These are phyloP conservation scores for Croton laevigatus DNA, from an alignment of 441 rosid genomes.

Conservation along the genomic window DNA sequence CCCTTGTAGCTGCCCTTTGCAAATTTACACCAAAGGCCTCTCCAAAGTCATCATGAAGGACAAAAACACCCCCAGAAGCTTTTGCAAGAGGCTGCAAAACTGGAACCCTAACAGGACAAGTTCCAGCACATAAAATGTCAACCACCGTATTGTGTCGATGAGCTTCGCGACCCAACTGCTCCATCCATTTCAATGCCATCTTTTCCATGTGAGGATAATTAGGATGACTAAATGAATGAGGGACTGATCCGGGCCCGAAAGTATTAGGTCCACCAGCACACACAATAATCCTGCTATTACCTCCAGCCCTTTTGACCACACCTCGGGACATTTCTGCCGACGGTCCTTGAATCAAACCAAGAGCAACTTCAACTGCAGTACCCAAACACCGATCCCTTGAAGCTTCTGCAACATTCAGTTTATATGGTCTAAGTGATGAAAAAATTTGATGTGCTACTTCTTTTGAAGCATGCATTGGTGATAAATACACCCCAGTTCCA, in stretches of 20 bases:
- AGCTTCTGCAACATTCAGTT: slow-evolving; percentile 65
- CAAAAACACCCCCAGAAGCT: slow-evolving; percentile 91
- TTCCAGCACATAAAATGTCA: slow-evolving; percentile 96
- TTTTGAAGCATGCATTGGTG: slow-evolving; percentile 93
- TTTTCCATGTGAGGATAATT: slow-evolving; percentile 86
- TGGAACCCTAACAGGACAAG: slow-evolving; percentile 87
- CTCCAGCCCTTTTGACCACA: slow-evolving; percentile 84
- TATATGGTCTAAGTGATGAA: slow-evolving; percentile 87
- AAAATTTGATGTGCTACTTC: slow-evolving; percentile 87
- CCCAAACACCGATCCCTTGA: slow-evolving; percentile 94
- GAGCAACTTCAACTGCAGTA: slow-evolving; percentile 87
- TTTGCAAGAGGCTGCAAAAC: slow-evolving; percentile 85
- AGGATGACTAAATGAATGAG: slow-evolving; percentile 78
- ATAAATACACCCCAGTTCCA: slow-evolving; percentile 88
- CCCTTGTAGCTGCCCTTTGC: slow-evolving; percentile 89
- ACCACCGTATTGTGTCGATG: slow-evolving; percentile 70
- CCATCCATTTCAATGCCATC: slow-evolving; percentile 84
- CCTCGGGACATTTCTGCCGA: slow-evolving; percentile 87
- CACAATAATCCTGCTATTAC: slow-evolving; percentile 79
- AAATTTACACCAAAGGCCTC: slow-evolving; percentile 96
- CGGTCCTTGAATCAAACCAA: slow-evolving; percentile 86
- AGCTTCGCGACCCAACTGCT: slow-evolving; percentile 74
- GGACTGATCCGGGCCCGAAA: slow-evolving; percentile 90
- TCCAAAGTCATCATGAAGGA: slow-evolving; percentile 96
- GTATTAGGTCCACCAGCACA: slow-evolving; percentile 96